These are phyloP conservation scores for Scheffersomyces lignosus DNA, from an alignment of 805 yeast genomes.

Conservation along the genomic window DNA sequence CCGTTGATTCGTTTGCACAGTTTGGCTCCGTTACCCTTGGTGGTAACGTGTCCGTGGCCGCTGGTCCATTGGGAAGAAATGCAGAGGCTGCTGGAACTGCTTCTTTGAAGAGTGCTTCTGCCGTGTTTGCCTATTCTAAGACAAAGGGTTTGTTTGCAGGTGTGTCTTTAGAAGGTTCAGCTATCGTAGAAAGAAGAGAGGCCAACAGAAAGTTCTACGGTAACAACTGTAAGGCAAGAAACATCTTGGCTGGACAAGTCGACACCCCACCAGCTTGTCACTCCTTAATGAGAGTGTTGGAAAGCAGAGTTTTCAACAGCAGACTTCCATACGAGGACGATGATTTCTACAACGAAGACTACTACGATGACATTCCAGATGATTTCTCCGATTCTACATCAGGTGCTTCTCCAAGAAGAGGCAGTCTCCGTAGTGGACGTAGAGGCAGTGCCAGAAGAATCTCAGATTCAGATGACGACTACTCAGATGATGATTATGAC, in stretches of 20 bases:
- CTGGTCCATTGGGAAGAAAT: slow-evolving; percentile 95
- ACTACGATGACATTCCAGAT: slow-evolving; percentile 76
- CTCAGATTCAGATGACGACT: slow-evolving; percentile 28
- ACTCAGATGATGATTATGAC: slow-evolving; percentile 40
- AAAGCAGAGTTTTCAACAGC: slow-evolving; percentile 76
- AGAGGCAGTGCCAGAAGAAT: slow-evolving; percentile 20
- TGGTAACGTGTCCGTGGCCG: slow-evolving; percentile 92
- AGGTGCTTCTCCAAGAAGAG: slow-evolving; percentile 27
- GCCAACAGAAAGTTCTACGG: slow-evolving; percentile 97
- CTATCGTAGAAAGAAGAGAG: slow-evolving; percentile 93
- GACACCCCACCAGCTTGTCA: slow-evolving; percentile 92
- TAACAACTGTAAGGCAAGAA: slow-evolving; percentile 80
- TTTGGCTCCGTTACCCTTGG: slow-evolving; percentile 93
- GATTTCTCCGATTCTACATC: slow-evolving; percentile 60
- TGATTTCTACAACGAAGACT: slow-evolving; percentile 61
- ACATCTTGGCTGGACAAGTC: slow-evolving; percentile 81
- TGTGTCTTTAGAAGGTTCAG: slow-evolving; percentile 95
- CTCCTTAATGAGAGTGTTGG: slow-evolving; percentile 79
- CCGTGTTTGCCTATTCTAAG: slow-evolving; percentile 90
- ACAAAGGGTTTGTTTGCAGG: slow-evolving; percentile 98
- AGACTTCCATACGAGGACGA: slow-evolving; percentile 48
- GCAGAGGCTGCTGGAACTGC: slow-evolving; percentile 98
- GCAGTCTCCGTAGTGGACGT: slow-evolving; percentile 11
- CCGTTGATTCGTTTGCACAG: slow-evolving; percentile 92
- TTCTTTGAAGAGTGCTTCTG: slow-evolving; percentile 80